Evolutionary conservation across 176 grass and related monocot species (phyloP).

Genomic region (Aegilops umbellulata): DNA sequence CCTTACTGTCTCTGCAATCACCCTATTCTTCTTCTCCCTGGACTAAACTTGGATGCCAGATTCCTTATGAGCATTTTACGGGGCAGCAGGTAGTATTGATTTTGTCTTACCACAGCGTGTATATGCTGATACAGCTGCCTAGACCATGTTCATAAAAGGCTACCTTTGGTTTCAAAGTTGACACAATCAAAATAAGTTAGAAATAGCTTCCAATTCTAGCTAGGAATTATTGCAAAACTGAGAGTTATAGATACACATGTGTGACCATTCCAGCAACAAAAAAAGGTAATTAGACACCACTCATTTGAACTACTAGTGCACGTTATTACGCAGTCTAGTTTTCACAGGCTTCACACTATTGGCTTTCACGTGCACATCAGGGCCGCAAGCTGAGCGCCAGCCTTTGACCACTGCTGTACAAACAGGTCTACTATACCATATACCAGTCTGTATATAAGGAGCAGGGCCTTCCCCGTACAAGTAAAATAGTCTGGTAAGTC

Average conservation of each 20-base stretch:
- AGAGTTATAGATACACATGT: background rate
- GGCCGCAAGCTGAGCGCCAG: background rate
- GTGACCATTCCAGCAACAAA: background rate
- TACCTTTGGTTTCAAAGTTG: background rate
- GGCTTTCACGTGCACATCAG: background rate
- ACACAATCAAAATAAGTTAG: background rate
- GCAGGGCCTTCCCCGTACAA: background rate
- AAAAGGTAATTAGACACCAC: background rate
- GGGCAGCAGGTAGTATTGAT: background rate
- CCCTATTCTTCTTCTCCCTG: background rate
- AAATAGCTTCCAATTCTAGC: background rate
- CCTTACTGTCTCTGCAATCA: background rate
- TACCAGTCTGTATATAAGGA: background rate
- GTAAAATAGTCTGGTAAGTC: background rate
- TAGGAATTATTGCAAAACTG: conserved; percentile 2
- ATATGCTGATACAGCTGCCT: background rate
- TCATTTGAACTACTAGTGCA: background rate
- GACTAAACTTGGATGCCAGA: background rate
- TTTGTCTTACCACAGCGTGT: background rate
- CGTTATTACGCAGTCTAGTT: background rate
- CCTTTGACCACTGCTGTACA: background rate
- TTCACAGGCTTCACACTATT: background rate
- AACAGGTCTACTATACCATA: background rate
- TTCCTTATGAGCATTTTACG: background rate
- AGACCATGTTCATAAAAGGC: background rate